Conservation (phyloP, 1,139 yeast species). For the Groenewaldozyma sp. region DNA sequence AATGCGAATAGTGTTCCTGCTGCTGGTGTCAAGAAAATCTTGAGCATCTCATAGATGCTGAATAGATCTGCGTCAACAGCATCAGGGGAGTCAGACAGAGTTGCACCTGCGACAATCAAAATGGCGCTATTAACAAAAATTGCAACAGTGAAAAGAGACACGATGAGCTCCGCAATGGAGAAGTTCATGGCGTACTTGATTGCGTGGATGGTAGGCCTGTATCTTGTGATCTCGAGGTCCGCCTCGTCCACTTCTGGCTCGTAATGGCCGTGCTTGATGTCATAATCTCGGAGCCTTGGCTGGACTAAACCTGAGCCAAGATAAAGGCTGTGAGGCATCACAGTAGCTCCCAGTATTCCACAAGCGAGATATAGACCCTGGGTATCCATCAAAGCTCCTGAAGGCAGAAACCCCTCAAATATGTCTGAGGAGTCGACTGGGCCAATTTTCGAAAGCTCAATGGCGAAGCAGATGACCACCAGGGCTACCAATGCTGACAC, state of each 20-base stretch:
- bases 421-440: slow-evolving; percentile 48
- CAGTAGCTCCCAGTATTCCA: slow-evolving; percentile 93
- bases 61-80: slow-evolving; percentile 83
- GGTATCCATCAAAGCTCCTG: slow-evolving; percentile 57
- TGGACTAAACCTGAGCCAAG: slow-evolving; percentile 92
- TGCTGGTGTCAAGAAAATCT: slow-evolving; percentile 68
- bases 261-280: slow-evolving; percentile 52
- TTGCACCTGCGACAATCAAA: slow-evolving; percentile 77
- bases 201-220: slow-evolving; percentile 64
- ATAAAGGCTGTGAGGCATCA: slow-evolving; percentile 93
- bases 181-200: slow-evolving; percentile 59
- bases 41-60: slow-evolving; percentile 69
- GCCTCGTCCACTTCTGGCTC: slow-evolving; percentile 24
- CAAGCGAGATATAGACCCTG: slow-evolving; percentile 79
- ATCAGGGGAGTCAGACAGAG: slow-evolving; percentile 56
- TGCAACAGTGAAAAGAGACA: slow-evolving; percentile 71
- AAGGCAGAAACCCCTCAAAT: slow-evolving; percentile 70
- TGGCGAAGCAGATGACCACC: slow-evolving; percentile 76
- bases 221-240: slow-evolving; percentile 29
- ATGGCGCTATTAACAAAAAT: slow-evolving; percentile 80
- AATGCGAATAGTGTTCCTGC: slow-evolving; percentile 91
- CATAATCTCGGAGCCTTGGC: slow-evolving; percentile 77
- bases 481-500: slow-evolving; percentile 70
- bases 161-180: slow-evolving; percentile 65
- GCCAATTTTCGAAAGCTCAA: slow-evolving; percentile 55